These are phyloP conservation scores for Cladorrhinum samala DNA, from an alignment of 495 filamentous ascomycete genomes.

Conservation along the genomic window DNA sequence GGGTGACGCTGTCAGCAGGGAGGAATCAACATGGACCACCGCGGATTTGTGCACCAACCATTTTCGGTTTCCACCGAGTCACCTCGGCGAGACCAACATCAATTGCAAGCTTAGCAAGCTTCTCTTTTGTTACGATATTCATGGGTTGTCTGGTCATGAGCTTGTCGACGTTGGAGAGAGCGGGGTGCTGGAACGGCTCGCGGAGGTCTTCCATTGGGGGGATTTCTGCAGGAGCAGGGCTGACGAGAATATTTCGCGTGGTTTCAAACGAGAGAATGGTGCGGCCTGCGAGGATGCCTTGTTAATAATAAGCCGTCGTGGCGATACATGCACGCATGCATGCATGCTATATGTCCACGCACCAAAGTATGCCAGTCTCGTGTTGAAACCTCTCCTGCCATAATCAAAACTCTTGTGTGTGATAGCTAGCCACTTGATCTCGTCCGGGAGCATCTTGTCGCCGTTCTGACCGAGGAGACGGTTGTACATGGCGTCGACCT, in stretches of 20 bases:
- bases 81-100: slow-evolving; percentile 66
- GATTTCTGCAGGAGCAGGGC: slow-evolving; percentile 22
- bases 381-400: slow-evolving; percentile 87
- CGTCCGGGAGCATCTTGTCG: slow-evolving; percentile 68
- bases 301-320: slow-evolving; percentile 8
- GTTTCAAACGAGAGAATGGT: slow-evolving; percentile 74
- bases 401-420: slow-evolving; percentile 99
- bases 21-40: too few species aligned
- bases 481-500: slow-evolving; percentile 69
- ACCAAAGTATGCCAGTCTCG: slow-evolving; percentile 87
- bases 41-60: slow-evolving; percentile 52
- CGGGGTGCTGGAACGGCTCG: slow-evolving; percentile 64
- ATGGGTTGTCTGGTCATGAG: slow-evolving; percentile 51
- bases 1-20: too few species aligned
- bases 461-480: slow-evolving; percentile 64
- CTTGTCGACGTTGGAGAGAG: slow-evolving; percentile 64
- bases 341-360: slow-evolving; percentile 55
- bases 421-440: slow-evolving; percentile 93
- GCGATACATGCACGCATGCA: neutral
- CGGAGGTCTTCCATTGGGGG: slow-evolving; percentile 45
- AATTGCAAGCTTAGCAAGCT: slow-evolving; percentile 58
- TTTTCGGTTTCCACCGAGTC: slow-evolving; percentile 78
- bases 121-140: slow-evolving; percentile 49
- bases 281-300: slow-evolving; percentile 53
- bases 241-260: slow-evolving; percentile 60